phyloP scores from a whole-genome alignment of 345 rosid species.

The Theobroma cacao region DNA sequence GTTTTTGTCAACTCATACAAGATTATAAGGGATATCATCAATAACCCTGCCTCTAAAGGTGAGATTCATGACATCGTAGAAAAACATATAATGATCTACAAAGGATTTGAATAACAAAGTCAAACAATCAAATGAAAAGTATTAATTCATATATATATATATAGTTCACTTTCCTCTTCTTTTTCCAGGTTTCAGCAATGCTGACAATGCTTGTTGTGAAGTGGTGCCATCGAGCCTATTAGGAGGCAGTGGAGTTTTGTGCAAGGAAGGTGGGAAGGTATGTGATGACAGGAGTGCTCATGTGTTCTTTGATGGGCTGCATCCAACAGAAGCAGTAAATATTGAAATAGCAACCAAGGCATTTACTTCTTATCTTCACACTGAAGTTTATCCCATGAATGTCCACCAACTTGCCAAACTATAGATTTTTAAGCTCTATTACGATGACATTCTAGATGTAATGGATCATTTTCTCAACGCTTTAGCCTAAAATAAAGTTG shows the following conservation, averaged over 20 bases:
- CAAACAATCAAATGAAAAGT: no score
- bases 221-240: conserved; percentile 3
- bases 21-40: conserved; percentile 41
- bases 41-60: conserved; percentile 39
- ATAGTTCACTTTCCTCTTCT: no score
- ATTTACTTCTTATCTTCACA: conserved; percentile 25
- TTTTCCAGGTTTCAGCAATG: conserved; percentile 39
- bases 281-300: conserved; percentile 32
- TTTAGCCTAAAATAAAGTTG: no score
- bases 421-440: neutral
- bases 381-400: conserved; percentile 52
- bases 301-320: conserved; percentile 56
- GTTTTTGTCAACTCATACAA: conserved; percentile 47
- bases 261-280: conserved; percentile 30
- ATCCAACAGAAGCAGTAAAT: conserved; percentile 66
- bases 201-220: conserved; percentile 37
- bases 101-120: no score
- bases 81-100: no score
- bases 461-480: no score
- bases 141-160: no score
- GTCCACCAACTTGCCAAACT: conserved; percentile 29
- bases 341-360: conserved; percentile 40
- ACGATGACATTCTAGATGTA: no score
- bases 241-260: conserved; percentile 40
- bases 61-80: neutral